These are phyloP conservation scores for Schizonepeta tenuifolia DNA, from an alignment of 257 asterid genomes.

Conservation along the genomic window DNA sequence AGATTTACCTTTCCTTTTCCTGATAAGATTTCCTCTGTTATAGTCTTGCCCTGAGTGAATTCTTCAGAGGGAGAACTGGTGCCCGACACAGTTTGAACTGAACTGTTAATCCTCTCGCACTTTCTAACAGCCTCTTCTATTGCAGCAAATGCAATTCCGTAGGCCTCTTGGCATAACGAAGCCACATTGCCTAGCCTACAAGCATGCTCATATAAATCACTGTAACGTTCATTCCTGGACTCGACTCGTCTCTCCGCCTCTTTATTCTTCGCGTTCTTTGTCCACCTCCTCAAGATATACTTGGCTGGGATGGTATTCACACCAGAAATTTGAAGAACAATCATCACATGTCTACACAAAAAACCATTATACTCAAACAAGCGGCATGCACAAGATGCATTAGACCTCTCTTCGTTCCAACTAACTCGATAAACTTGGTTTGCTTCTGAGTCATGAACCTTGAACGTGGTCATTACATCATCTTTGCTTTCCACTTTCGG, in stretches of 20 bases:
- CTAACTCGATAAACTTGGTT: slow-evolving; percentile 43
- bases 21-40: slow-evolving; percentile 24
- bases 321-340: slow-evolving; percentile 60
- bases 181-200: slow-evolving; percentile 50
- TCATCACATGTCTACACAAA: slow-evolving; percentile 59
- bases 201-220: slow-evolving; percentile 38
- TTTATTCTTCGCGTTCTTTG: slow-evolving; percentile 50
- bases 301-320: slow-evolving; percentile 50
- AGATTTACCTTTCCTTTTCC: slow-evolving; percentile 37
- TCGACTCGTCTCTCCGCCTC: slow-evolving; percentile 28
- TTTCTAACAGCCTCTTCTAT: slow-evolving; percentile 44
- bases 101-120: slow-evolving; percentile 38
- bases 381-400: slow-evolving; percentile 50
- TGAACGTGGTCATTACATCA: slow-evolving; percentile 39
- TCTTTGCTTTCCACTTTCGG: slow-evolving; percentile 47
- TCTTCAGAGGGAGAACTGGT: slow-evolving; percentile 40
- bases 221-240: slow-evolving; percentile 41
- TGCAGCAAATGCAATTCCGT: slow-evolving; percentile 33
- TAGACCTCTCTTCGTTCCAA: slow-evolving; percentile 48
- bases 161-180: slow-evolving; percentile 49
- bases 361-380: slow-evolving; percentile 55
- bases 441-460: slow-evolving; percentile 55
- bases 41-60: slow-evolving; percentile 28
- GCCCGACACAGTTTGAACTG: slow-evolving; percentile 20
- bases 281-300: slow-evolving; percentile 55